phyloP scores from a whole-genome alignment of 1,284 basidiomycete genomes.

The Agaricales sp. region DNA sequence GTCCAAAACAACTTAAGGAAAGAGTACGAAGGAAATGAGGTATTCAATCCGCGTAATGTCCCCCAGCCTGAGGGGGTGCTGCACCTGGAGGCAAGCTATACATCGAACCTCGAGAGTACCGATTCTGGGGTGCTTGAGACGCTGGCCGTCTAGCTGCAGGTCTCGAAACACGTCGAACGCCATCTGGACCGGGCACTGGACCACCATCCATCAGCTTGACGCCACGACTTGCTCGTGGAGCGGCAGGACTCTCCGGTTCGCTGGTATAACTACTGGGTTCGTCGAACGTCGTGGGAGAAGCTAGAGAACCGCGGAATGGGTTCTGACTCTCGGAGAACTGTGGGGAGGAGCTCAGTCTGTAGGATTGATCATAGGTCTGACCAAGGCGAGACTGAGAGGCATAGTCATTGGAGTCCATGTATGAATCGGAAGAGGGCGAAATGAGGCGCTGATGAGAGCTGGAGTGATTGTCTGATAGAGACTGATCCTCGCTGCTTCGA shows the following conservation, averaged over 20 bases:
- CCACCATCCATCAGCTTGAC: constrained; percentile 72
- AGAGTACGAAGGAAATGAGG: no score
- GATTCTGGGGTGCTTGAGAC: constrained; percentile 56
- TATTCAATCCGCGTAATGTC: constrained; percentile 15
- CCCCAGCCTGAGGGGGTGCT: constrained; percentile 46
- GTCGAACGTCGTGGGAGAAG: constrained; percentile 12
- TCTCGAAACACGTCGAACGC: constrained; percentile 62
- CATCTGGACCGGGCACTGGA: constrained; percentile 67
- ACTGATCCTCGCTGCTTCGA: constrained; percentile 58
- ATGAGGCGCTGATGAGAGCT: constrained; percentile 51
- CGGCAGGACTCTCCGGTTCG: constrained; percentile 9
- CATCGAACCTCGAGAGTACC: constrained; percentile 54
- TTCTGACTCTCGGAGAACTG: constrained; percentile 1
- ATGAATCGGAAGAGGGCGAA: constrained; percentile 36
- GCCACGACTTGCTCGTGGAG: constrained; percentile 33
- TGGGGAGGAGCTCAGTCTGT: constrained; percentile 12
- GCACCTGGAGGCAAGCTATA: constrained; percentile 63
- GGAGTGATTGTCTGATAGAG: constrained; percentile 41
- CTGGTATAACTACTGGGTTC: constrained; percentile 7
- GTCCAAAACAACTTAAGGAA: background rate
- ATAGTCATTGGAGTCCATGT: constrained; percentile 27
- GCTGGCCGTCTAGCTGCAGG: constrained; percentile 39
- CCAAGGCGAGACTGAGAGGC: constrained; percentile 14
- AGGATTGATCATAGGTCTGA: constrained; percentile 22
- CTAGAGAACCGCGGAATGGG: constrained; percentile 10